Base-by-base conservation (phyloP, 1,284 basidiomycete genomes). In the Somion occarium region DNA sequence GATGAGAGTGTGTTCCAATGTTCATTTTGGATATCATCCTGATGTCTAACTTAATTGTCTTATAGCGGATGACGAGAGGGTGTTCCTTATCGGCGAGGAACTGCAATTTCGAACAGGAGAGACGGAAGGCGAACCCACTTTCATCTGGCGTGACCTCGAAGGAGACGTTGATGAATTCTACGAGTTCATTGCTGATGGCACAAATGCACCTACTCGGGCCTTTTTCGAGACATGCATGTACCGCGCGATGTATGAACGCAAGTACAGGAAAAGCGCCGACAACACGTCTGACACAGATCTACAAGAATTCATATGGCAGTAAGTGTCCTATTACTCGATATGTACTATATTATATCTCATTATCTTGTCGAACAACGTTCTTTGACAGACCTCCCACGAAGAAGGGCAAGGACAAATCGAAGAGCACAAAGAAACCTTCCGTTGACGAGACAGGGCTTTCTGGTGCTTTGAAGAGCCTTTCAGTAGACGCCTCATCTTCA, bases 201-300 rank as follows among this genome's bases (percentile, higher is more conserved):
- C 91, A 12, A 92, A 92, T 59, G 85, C 78, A 18, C 91, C 92
- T 1, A 93, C 91, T 3, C 82, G 82, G 46, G 84, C 87, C 13
- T 88, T 90, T 69, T 97, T 98, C 64, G 93, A 97, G 68, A 86
- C 91, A 44, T 94, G 93, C 67, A 89, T 94, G 75, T 88, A 97
- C 59, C 86, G 92, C 39, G 96, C 95, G 52, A 92, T 96, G 78
- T 98, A 87, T 68, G 95, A 98, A 67, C 80, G 91, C 71, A 95
- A 94, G 73, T 87, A 86, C 73, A 83, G 76, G 61, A 74, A 61
- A 48, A 83, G 79, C 55, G 89, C 90, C 18, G 88, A 93, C 55
- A 76, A 74, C 50, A 79, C 85, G 5, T 68, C 69, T 18, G 88
- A 92, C 58, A 66, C 74, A 2, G 85, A 90, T 48, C 71, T 94